phyloP scores from a whole-genome alignment of 2,329 filamentous ascomycete species.

The Diaporthe vaccinii region DNA sequence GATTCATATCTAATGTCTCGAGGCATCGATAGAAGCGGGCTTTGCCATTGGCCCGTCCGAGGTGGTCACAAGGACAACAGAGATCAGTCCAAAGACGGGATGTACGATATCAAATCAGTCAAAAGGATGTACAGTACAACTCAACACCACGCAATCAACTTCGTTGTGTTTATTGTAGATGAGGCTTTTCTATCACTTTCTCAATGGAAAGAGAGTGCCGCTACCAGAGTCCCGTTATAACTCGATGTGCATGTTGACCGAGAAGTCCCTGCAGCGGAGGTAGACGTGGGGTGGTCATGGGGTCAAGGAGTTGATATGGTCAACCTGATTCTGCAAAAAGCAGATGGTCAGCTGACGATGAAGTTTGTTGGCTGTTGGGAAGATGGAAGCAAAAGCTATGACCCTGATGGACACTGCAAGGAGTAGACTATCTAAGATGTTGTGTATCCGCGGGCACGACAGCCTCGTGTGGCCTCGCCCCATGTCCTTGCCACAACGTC shows the following conservation, averaged over 20 bases:
- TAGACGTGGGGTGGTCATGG: neutral
- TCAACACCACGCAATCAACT: neutral
- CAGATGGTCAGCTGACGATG: slow-evolving; percentile 23
- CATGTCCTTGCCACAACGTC: neutral
- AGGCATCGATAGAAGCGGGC: neutral
- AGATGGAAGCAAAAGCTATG: no score
- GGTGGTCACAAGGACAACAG: slow-evolving; percentile 12
- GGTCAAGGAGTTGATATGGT: slow-evolving; percentile 5
- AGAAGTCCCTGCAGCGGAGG: slow-evolving; percentile 1
- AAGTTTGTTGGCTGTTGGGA: slow-evolving; percentile 1
- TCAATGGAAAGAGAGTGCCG: neutral
- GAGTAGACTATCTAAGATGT: neutral
- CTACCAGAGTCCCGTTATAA: neutral
- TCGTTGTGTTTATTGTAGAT: no score
- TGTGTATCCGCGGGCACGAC: neutral
- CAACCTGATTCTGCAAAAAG: slow-evolving; percentile 16
- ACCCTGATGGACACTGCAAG: neutral
- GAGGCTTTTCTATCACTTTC: neutral
- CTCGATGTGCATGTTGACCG: neutral
- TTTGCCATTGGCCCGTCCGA: neutral
- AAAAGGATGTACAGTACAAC: neutral
- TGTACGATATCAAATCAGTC: slow-evolving; percentile 7
- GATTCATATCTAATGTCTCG: neutral
- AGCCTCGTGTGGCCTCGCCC: neutral
- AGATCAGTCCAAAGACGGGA: neutral